A percentile compares a stretch with the other conserved stretches of the same genome.
Conservation (phyloP, 371 early-diverging fungal genomes). For the Mortierella sp. region DNA sequence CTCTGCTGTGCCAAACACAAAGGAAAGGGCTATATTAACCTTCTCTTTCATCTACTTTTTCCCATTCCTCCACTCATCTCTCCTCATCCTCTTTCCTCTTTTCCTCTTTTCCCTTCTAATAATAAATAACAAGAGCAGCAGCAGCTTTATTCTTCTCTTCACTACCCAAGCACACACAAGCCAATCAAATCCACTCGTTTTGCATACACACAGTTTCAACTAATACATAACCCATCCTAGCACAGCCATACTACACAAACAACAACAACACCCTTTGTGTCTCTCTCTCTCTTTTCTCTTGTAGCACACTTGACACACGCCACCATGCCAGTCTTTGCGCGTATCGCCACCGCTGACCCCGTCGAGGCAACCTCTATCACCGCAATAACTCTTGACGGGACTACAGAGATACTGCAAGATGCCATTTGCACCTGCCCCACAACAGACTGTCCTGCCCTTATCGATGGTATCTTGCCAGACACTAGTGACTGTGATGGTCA, state of each 20-base stretch:
- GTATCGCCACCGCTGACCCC: conserved; percentile 29
- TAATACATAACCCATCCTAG: not conserved
- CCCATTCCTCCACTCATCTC: not conserved
- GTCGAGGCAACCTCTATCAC: conserved; percentile 29
- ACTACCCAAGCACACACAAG: not conserved
- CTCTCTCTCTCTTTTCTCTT: not conserved
- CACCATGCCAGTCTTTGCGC: conserved; percentile 39
- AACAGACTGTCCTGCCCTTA: conserved; percentile 2
- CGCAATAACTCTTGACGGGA: conserved; percentile 1
- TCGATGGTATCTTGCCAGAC: conserved; percentile 8
- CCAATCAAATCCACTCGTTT: not conserved
- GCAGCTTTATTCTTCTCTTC: not conserved
- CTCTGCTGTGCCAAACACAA: conserved; percentile 4
- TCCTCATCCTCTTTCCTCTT: not conserved
- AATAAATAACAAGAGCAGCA: not conserved
- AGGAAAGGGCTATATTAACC: not conserved
- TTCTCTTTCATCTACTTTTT: not conserved
- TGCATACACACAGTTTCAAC: not conserved
- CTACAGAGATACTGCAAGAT: not conserved
- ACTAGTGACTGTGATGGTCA: not conserved
- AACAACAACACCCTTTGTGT: too few species aligned
- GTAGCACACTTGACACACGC: not conserved
- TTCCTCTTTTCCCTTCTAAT: not conserved
- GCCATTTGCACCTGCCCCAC: conserved; percentile 18
- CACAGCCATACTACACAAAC: conserved; percentile 1